Evolutionary conservation across 129 eudicot genomes (phyloP).

Genomic region (Cynara cardunculus): DNA sequence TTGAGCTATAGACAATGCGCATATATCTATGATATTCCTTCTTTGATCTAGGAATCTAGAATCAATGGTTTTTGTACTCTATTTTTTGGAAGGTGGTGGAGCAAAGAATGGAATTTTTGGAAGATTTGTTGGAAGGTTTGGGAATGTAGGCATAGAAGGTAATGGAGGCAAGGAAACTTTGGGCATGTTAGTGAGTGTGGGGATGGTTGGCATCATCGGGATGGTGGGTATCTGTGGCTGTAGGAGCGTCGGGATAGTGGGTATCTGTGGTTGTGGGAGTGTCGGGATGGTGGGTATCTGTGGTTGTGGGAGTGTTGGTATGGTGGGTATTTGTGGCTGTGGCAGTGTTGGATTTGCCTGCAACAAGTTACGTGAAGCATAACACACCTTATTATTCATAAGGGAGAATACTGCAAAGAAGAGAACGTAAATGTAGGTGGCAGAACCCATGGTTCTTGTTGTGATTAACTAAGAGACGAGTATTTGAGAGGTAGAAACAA

Average conservation of each 20-base stretch:
- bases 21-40: background rate
- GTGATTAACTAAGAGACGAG: background rate
- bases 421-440: background rate
- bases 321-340: too few relatives aligned
- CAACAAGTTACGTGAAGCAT: constrained; percentile 27
- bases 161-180: constrained; percentile 16
- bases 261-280: constrained; percentile 8
- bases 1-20: background rate
- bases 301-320: too few relatives aligned
- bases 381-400: constrained; percentile 8
- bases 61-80: background rate
- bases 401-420: constrained; percentile 1
- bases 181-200: constrained; percentile 9
- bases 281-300: constrained; percentile 8
- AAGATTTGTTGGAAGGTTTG: constrained; percentile 20
- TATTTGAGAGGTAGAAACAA: background rate
- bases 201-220: constrained; percentile 15
- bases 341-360: constrained; percentile 17
- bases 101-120: constrained; percentile 22
- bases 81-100: constrained; percentile 23
- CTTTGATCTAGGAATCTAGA: background rate
- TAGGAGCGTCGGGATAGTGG: constrained; percentile 14
- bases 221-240: constrained; percentile 26
- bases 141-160: constrained; percentile 3
- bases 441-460: constrained; percentile 14